Evolutionary conservation across 495 filamentous ascomycete genomes (phyloP).

Genomic region (Neurospora sp.): DNA sequence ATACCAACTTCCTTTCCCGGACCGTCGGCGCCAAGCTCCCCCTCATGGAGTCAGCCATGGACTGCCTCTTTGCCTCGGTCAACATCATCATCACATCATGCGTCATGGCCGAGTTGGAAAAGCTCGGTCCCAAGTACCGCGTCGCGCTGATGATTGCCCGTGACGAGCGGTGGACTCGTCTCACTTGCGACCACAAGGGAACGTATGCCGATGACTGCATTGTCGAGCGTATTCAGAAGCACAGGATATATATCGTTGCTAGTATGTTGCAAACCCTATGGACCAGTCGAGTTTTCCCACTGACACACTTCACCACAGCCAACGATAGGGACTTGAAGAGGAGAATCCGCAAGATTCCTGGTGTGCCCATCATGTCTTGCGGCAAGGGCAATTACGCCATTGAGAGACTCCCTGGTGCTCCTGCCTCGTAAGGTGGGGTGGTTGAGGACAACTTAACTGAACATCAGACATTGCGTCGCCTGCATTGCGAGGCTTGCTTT

Average conservation of each 20-base stretch:
- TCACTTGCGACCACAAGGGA: constrained; percentile 81
- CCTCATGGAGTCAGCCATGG: constrained; percentile 68
- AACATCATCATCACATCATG: constrained; percentile 64
- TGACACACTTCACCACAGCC: constrained; percentile 15
- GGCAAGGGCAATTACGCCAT: constrained; percentile 83
- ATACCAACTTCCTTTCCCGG: constrained; percentile 92
- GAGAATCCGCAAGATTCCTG: constrained; percentile 70
- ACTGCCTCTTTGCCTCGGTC: constrained; percentile 59
- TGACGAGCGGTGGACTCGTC: constrained; percentile 77
- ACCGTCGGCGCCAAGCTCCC: constrained; percentile 86
- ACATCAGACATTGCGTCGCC: too few relatives aligned
- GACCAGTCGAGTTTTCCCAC: too few relatives aligned
- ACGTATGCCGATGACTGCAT: constrained; percentile 94
- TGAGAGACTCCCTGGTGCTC: constrained; percentile 78
- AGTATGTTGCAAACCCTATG: constrained; percentile 5
- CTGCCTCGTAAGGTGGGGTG: constrained; percentile 19
- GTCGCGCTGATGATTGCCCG: constrained; percentile 76
- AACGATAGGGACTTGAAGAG: constrained; percentile 81
- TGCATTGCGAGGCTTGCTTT: too few relatives aligned
- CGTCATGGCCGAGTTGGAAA: constrained; percentile 69
- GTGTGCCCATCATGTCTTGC: constrained; percentile 47
- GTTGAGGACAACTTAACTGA: not conserved
- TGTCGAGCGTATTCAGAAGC: constrained; percentile 70
- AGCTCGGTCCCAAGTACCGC: constrained; percentile 80
- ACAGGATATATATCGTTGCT: constrained; percentile 76